Evolutionary conservation across 495 filamentous ascomycete genomes (phyloP).

Genomic region (Glarea lozoyensis): DNA sequence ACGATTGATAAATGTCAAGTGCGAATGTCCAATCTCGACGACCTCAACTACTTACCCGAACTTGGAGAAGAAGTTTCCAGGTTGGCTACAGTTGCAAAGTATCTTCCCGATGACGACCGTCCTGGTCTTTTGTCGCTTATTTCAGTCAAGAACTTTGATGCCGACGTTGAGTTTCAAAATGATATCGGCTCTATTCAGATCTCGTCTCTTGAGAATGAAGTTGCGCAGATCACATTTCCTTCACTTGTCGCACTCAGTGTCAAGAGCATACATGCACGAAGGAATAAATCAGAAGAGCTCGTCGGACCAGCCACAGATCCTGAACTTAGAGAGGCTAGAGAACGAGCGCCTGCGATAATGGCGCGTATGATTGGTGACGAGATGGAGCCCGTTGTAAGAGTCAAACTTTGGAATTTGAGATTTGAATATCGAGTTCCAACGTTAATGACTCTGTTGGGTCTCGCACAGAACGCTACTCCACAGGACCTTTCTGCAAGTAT

Average conservation of each 20-base stretch:
- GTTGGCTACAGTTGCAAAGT: constrained; percentile 83
- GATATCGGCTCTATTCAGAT: constrained; percentile 56
- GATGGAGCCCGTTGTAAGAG: constrained; percentile 79
- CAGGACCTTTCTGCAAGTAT: constrained; percentile 70
- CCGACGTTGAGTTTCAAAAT: constrained; percentile 48
- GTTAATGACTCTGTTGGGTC: constrained; percentile 65
- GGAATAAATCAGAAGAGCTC: constrained; percentile 64
- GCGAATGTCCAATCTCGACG: constrained; percentile 45
- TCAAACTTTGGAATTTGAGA: constrained; percentile 74
- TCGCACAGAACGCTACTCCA: constrained; percentile 56
- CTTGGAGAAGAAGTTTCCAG: constrained; percentile 71
- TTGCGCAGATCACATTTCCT: constrained; percentile 79
- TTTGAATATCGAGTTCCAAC: constrained; percentile 80
- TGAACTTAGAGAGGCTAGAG: constrained; percentile 23
- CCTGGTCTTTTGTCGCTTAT: constrained; percentile 77
- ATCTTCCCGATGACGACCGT: constrained; percentile 90
- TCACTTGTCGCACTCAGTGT: constrained; percentile 69
- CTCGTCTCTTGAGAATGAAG: constrained; percentile 50
- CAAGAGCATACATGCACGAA: constrained; percentile 42
- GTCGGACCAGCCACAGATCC: constrained; percentile 41
- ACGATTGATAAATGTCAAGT: constrained; percentile 53
- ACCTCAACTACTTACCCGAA: constrained; percentile 52
- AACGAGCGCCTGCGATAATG: constrained; percentile 55
- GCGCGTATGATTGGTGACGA: constrained; percentile 85
- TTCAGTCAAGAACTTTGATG: constrained; percentile 51